These are phyloP conservation scores for Aureobasidium uvarum DNA, from an alignment of 2,329 filamentous ascomycete species.

Conservation along the genomic window DNA sequence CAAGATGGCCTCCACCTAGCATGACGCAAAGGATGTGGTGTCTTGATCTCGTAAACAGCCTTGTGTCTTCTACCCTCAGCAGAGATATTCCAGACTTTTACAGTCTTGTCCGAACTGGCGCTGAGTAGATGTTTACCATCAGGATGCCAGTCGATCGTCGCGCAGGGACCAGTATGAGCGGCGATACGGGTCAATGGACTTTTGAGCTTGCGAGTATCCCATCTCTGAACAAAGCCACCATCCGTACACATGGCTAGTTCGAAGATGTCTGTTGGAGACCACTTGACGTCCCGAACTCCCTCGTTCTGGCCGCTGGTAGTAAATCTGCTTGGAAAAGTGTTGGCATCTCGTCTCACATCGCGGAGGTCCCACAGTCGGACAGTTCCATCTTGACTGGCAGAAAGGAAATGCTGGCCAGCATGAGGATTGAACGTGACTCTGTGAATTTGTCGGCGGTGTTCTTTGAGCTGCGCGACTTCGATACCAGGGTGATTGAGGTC, in stretches of 20 bases:
- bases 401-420: constrained; percentile 59
- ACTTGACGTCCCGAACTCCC: constrained; percentile 62
- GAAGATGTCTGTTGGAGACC: constrained; percentile 62
- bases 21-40: constrained; percentile 61
- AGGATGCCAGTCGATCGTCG: constrained; percentile 65
- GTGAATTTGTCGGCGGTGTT: constrained; percentile 65
- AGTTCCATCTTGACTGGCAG: constrained; percentile 63
- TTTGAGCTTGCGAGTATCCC: constrained; percentile 60
- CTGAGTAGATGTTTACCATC: constrained; percentile 64
- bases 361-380: constrained; percentile 65
- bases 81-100: constrained; percentile 65
- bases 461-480: constrained; percentile 61
- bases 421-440: constrained; percentile 64
- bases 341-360: constrained; percentile 52
- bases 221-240: constrained; percentile 61
- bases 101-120: constrained; percentile 60
- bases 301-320: constrained; percentile 58
- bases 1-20: constrained; percentile 62
- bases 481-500: constrained; percentile 61
- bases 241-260: constrained; percentile 65
- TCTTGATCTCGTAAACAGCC: constrained; percentile 57
- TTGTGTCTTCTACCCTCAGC: constrained; percentile 58
- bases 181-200: constrained; percentile 59
- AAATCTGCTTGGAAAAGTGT: constrained; percentile 55
- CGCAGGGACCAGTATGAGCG: constrained; percentile 55